These are phyloP conservation scores for Rhizopogon sp. DNA, from an alignment of 768 basidiomycete genomes.

Conservation along the genomic window DNA sequence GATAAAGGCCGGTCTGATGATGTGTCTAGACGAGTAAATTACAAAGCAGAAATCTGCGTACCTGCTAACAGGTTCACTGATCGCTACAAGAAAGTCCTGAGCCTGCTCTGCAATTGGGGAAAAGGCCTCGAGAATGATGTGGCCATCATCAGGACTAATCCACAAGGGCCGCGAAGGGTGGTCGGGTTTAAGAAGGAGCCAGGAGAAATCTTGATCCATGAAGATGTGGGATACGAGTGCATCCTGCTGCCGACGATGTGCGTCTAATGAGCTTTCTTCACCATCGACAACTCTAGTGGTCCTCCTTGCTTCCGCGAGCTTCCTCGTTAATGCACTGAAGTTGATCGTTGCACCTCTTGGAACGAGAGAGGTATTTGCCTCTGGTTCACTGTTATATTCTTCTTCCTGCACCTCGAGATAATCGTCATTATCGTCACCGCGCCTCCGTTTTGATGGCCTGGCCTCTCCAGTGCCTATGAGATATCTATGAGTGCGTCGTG, in stretches of 20 bases:
- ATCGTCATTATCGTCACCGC: constrained; percentile 47
- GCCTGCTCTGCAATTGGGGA: constrained; percentile 97
- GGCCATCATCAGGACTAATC: constrained; percentile 90
- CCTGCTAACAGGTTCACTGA: constrained; percentile 98
- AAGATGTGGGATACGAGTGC: constrained; percentile 78
- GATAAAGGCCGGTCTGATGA: constrained; percentile 84
- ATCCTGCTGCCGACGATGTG: constrained; percentile 71
- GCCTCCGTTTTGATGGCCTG: constrained; percentile 37
- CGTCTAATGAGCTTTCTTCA: constrained; percentile 51
- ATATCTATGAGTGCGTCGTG: background rate
- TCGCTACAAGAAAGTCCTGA: constrained; percentile 96
- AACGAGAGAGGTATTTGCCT: constrained; percentile 38
- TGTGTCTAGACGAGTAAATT: constrained; percentile 18
- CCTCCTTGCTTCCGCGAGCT: constrained; percentile 61
- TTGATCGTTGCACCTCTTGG: constrained; percentile 81
- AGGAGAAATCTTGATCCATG: constrained; percentile 81
- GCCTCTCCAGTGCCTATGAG: constrained; percentile 14
- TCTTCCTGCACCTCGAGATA: constrained; percentile 50
- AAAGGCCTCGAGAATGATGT: constrained; percentile 96
- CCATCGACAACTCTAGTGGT: constrained; percentile 30
- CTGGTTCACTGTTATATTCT: constrained; percentile 37
- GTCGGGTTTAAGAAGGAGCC: constrained; percentile 83
- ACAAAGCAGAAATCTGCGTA: constrained; percentile 40
- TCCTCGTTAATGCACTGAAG: constrained; percentile 77
- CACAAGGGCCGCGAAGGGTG: constrained; percentile 91